Base-by-base conservation (phyloP, 1,139 yeast species). In the Zygosaccharomyces pseudobailii region DNA sequence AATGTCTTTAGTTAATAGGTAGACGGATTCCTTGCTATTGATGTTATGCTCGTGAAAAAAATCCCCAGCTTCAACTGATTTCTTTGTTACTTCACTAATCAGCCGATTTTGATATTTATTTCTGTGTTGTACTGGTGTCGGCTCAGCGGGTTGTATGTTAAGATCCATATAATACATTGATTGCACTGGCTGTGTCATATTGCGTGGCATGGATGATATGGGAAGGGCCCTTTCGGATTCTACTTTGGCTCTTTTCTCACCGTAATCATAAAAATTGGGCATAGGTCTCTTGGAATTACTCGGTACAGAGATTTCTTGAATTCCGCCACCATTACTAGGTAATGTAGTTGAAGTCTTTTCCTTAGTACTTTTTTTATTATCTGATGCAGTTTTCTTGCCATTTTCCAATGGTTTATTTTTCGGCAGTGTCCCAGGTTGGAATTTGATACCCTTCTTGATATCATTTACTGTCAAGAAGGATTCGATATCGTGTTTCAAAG, bases 1-100 rank as follows among this genome's bases (percentile, higher is more conserved):
- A 3, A 56, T 62, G 41, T 74, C 79, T 10, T 76, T 76, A 68
- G 75, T 66, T 5, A 76, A 42, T 46, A 75, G 57, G 23, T 72
- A 70, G 42, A 73, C 58, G 2, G 72, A 57, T 28, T 75, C 73
- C 32, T 67, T 66, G 5, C 71, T 63, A 49, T 65, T 60, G 6
- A 56, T 50, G 42, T 59, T 55, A 32, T 55, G 50, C 23, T 52
- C 46, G 25, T 50, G 49, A 46, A 51, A 57, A 35, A 54, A 47
- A 40, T 56, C 51, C 9, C 50, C 46, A 35, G 50, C 43, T 36
- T 49, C 50, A 22, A 36, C 36, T 19, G 46, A 43, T 23, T 43
- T 42, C 25, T 22, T 42, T 30, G 48, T 31, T 6, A 47, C 42
- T 32, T 46, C 51, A n/a, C 43, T 36, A 6, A 43, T 27, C 27